phyloP scores from a whole-genome alignment of 352 stramenopile species.

The Globisporangium nodosum region DNA sequence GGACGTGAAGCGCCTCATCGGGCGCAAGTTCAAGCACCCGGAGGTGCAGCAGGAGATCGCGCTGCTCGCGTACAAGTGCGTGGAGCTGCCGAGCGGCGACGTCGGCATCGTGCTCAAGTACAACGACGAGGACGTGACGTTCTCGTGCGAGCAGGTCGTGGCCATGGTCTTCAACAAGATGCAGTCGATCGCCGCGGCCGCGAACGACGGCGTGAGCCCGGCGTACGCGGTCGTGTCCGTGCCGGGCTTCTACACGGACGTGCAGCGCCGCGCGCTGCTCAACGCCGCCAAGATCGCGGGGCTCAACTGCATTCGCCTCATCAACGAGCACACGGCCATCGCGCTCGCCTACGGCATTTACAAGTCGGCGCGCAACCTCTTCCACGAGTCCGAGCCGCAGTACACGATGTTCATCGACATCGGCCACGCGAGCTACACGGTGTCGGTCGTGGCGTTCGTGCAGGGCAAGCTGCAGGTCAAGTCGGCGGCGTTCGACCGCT shows the following conservation, averaged over 20 bases:
- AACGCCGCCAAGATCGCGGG: conserved; percentile 92
- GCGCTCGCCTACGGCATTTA: conserved; percentile 95
- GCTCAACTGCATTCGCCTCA: conserved; percentile 95
- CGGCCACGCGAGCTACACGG: conserved; percentile 92
- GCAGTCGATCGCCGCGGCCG: conserved; percentile 90
- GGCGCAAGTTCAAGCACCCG: conserved; percentile 94
- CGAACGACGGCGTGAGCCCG: conserved; percentile 86
- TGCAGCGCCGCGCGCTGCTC: conserved; percentile 94
- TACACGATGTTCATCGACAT: conserved; percentile 99
- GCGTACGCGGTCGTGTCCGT: conserved; percentile 94
- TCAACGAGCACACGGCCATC: conserved; percentile 98
- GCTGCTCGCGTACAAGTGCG: conserved; percentile 88
- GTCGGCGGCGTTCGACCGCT: conserved; percentile 90
- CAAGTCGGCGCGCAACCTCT: conserved; percentile 93
- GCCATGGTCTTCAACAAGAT: conserved; percentile 98
- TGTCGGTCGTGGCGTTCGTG: conserved; percentile 91
- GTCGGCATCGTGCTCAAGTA: conserved; percentile 91
- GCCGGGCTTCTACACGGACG: conserved; percentile 97
- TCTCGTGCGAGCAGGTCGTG: conserved; percentile 94
- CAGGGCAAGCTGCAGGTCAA: conserved; percentile 96
- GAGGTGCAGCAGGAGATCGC: conserved; percentile 95
- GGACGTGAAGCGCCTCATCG: conserved; percentile 97
- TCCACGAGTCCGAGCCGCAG: conserved; percentile 90
- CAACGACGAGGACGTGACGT: conserved; percentile 85
- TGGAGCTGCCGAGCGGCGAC: conserved; percentile 83